These are phyloP conservation scores for Ballota nigra DNA, from an alignment of 257 asterid genomes.

Conservation along the genomic window DNA sequence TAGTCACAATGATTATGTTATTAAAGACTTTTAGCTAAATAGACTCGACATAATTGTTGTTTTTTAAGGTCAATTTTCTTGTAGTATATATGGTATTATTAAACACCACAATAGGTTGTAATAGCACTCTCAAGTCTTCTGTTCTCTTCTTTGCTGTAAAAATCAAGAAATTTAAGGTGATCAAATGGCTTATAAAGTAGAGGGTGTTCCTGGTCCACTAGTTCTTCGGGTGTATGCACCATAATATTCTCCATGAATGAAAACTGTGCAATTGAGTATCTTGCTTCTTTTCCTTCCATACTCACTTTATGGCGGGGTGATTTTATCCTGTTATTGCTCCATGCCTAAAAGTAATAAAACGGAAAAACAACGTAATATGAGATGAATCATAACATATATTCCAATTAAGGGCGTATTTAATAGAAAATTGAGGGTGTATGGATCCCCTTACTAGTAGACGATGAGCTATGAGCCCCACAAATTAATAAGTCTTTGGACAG, in stretches of 20 bases:
- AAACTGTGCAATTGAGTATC: conserved; percentile 67
- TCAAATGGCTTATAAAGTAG: conserved; percentile 51
- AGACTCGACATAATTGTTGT: too few species aligned
- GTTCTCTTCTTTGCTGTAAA: conserved; percentile 64
- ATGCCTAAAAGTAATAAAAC: too few species aligned
- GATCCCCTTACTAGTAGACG: too few species aligned
- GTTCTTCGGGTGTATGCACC: conserved; percentile 57
- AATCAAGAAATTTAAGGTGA: conserved; percentile 56
- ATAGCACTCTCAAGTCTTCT: conserved; percentile 56
- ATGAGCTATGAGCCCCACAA: too few species aligned
- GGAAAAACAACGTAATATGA: too few species aligned
- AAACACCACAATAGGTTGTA: conserved; percentile 63
- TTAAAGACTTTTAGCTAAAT: too few species aligned
- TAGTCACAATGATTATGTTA: too few species aligned
- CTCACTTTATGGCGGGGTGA: conserved; percentile 63
- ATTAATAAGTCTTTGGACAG: too few species aligned
- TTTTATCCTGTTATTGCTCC: conserved; percentile 69
- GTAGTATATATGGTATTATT: neutral
- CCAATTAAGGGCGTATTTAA: too few species aligned
- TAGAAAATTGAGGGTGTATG: too few species aligned
- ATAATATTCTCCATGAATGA: conserved; percentile 52
- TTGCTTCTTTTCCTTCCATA: conserved; percentile 53
- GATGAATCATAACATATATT: too few species aligned
- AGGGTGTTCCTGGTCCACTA: conserved; percentile 57
- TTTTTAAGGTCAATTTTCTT: too few species aligned